Evolutionary conservation across 176 grass and related monocot species (phyloP).

Genomic region (Carex pumila): DNA sequence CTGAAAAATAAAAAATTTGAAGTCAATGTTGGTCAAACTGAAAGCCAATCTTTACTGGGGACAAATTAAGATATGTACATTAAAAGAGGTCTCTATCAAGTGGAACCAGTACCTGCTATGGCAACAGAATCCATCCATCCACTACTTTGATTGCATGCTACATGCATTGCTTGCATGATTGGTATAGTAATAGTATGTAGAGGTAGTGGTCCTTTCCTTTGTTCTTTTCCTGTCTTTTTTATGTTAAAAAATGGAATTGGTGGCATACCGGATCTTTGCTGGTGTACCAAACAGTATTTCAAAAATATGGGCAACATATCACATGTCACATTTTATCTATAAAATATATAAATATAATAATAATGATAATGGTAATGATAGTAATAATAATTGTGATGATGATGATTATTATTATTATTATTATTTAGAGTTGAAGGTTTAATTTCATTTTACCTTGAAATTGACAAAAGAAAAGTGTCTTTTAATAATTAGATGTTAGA

Average conservation of each 20-base stretch:
- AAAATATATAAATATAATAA: not conserved
- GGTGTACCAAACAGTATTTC: slow-evolving; percentile 17
- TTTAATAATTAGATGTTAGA: not conserved
- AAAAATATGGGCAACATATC: slow-evolving; percentile 6
- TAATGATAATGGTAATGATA: not conserved
- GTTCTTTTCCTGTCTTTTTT: slow-evolving; percentile 24
- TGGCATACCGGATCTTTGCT: slow-evolving; percentile 6
- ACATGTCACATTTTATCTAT: slow-evolving; percentile 3
- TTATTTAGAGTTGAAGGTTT: too few species aligned
- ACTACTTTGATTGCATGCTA: slow-evolving; percentile 10
- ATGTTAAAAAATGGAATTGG: not conserved
- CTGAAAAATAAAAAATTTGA: not conserved
- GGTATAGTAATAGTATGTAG: not conserved
- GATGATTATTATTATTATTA: too few species aligned
- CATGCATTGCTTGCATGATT: slow-evolving; percentile 17
- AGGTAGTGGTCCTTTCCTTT: slow-evolving; percentile 14
- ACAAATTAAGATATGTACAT: not conserved
- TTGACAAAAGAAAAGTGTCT: not conserved
- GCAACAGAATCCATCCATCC: slow-evolving; percentile 9
- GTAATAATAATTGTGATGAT: not conserved
- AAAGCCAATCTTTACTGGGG: not conserved
- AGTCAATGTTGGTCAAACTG: not conserved
- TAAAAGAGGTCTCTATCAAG: not conserved
- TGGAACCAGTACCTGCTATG: slow-evolving; percentile 1
- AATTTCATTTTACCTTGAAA: not conserved